phyloP scores from a whole-genome alignment of 2,329 filamentous ascomycete genomes.

The Colletotrichum gigasporum region DNA sequence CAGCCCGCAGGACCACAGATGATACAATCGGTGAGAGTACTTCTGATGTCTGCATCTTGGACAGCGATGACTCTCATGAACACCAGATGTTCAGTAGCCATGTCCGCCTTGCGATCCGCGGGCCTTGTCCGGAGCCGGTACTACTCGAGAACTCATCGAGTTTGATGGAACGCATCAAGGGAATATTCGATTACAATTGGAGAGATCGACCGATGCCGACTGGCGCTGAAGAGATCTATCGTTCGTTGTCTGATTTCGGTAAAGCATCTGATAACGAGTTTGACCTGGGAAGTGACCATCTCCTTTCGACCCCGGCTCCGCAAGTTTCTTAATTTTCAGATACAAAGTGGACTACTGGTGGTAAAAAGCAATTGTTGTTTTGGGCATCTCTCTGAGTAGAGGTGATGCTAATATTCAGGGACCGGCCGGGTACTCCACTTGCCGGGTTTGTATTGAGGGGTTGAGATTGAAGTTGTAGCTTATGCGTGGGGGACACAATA shows the following conservation, averaged over 20 bases:
- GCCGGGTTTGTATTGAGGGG: too few species aligned
- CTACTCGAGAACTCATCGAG: not conserved
- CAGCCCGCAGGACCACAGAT: not conserved
- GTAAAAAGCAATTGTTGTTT: too few species aligned
- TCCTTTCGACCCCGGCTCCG: too few species aligned
- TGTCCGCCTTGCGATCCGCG: not conserved
- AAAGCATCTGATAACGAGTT: not conserved
- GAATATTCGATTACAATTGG: not conserved
- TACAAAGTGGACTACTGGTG: too few species aligned
- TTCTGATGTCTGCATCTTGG: not conserved
- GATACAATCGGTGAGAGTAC: too few species aligned
- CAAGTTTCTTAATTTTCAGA: too few species aligned
- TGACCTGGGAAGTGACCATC: too few species aligned
- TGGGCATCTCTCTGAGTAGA: too few species aligned
- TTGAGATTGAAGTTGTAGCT: too few species aligned
- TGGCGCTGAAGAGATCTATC: not conserved
- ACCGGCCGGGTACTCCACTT: too few species aligned
- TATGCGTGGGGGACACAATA: too few species aligned
- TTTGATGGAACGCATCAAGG: not conserved
- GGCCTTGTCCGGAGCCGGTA: not conserved
- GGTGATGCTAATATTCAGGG: too few species aligned
- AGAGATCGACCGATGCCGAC: not conserved
- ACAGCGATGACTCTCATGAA: not conserved
- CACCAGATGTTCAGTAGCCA: not conserved
- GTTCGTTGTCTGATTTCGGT: not conserved